Conservation (phyloP, 2,329 filamentous ascomycete genomes). For the Monilinia laxa region DNA sequence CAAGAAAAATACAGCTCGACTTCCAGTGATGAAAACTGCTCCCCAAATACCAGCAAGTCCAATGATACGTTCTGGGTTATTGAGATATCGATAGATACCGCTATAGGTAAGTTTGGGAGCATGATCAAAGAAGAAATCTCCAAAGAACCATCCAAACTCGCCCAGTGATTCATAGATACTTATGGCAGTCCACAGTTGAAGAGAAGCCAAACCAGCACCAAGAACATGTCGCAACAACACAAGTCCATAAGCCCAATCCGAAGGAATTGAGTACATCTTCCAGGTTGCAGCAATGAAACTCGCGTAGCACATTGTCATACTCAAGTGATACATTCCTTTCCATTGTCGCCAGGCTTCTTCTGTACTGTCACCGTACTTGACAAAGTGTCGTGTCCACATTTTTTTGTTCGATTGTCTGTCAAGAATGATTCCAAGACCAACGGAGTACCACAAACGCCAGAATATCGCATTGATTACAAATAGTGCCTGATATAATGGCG, state of each 20-base stretch:
- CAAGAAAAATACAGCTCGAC: slow-evolving; percentile 79
- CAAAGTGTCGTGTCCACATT: slow-evolving; percentile 93
- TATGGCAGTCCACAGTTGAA: slow-evolving; percentile 89
- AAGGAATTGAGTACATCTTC: slow-evolving; percentile 92
- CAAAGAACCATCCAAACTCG: slow-evolving; percentile 99
- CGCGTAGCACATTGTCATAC: slow-evolving; percentile 83
- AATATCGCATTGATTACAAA: slow-evolving; percentile 78
- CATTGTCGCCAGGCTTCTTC: slow-evolving; percentile 96
- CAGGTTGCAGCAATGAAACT: slow-evolving; percentile 89
- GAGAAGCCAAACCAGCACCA: slow-evolving; percentile 73
- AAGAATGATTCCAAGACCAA: slow-evolving; percentile 83
- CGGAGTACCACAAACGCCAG: slow-evolving; percentile 90
- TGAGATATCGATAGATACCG: slow-evolving; percentile 96
- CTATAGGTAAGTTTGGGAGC: slow-evolving; percentile 88
- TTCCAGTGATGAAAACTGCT: slow-evolving; percentile 89
- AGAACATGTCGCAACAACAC: slow-evolving; percentile 84
- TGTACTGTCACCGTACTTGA: slow-evolving; percentile 90
- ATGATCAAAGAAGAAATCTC: slow-evolving; percentile 96
- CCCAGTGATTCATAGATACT: slow-evolving; percentile 95
- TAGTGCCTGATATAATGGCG: slow-evolving; percentile 68
- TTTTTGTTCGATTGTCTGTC: slow-evolving; percentile 85
- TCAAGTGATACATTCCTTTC: slow-evolving; percentile 94
- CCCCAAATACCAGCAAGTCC: slow-evolving; percentile 96
- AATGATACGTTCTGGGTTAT: slow-evolving; percentile 93
- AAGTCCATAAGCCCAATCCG: slow-evolving; percentile 84